Conservation (phyloP, 2,329 filamentous ascomycete genomes). For the Fusarium sp. region DNA sequence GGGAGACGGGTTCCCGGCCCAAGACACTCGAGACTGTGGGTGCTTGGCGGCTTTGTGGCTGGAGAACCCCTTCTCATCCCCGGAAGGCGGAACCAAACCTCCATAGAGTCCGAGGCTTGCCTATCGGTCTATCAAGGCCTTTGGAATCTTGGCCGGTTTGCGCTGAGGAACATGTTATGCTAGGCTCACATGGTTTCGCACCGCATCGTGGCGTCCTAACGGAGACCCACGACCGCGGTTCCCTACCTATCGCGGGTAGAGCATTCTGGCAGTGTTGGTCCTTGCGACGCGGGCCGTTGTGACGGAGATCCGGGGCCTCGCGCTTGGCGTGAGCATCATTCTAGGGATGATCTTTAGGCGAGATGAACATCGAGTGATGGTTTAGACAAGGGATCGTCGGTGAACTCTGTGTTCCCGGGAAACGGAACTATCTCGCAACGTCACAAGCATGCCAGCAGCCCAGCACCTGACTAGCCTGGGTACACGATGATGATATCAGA, state of each 20-base stretch:
- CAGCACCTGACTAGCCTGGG: not conserved
- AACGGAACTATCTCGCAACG: conserved; percentile 11
- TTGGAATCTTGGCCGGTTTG: not conserved
- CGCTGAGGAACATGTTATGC: not conserved
- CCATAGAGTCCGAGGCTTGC: not conserved
- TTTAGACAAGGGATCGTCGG: not conserved
- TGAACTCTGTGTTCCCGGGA: conserved; percentile 6
- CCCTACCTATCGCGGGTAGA: not conserved
- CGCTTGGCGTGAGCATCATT: not conserved
- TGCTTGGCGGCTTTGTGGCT: not conserved
- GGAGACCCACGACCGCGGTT: conserved; percentile 4
- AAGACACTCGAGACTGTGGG: not conserved
- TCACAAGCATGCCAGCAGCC: conserved; percentile 21
- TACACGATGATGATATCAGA: conserved; percentile 3
- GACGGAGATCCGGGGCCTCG: not conserved
- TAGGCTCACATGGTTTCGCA: not conserved
- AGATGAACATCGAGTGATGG: not conserved
- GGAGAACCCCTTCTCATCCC: not conserved
- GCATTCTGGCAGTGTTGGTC: not conserved
- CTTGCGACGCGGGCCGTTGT: conserved; percentile 16
- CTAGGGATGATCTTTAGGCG: not conserved
- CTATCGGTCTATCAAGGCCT: not conserved
- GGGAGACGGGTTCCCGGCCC: not conserved
- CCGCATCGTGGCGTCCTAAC: conserved; percentile 9
- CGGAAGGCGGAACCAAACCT: conserved; percentile 10